These are phyloP conservation scores for Diospyros lotus DNA, from an alignment of 148 eudicot species.

Conservation along the genomic window DNA sequence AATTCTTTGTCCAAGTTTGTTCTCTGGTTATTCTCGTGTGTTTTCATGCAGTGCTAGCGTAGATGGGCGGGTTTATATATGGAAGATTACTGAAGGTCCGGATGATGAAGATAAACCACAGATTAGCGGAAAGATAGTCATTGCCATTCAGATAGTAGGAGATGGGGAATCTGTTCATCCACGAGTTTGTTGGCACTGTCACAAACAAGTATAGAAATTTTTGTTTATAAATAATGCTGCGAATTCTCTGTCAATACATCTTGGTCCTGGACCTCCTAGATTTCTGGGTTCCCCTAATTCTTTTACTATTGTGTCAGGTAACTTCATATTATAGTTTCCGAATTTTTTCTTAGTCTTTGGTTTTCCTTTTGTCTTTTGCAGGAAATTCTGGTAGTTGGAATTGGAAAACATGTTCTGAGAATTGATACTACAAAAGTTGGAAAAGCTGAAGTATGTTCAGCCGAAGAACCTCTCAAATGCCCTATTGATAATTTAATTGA, in stretches of 20 bases:
- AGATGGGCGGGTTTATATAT: constrained; percentile 88
- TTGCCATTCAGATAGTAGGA: constrained; percentile 76
- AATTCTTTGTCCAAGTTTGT: not conserved
- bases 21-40: constrained; percentile 21
- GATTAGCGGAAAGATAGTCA: constrained; percentile 71
- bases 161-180: constrained; percentile 85
- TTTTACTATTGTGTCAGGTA: too few relatives aligned
- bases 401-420: constrained; percentile 64
- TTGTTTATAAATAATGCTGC: not conserved
- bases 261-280: too few relatives aligned
- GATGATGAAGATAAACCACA: constrained; percentile 86
- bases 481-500: constrained; percentile 70
- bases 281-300: too few relatives aligned
- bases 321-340: not conserved
- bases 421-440: constrained; percentile 87
- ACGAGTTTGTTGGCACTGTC: constrained; percentile 98
- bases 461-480: constrained; percentile 80
- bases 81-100: constrained; percentile 91
- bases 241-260: not conserved
- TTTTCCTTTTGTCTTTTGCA: constrained; percentile 17
- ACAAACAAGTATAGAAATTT: constrained; percentile 70
- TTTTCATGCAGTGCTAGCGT: constrained; percentile 72
- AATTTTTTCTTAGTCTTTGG: not conserved
- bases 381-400: constrained; percentile 92
- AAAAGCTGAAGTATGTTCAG: constrained; percentile 60